phyloP scores from a whole-genome alignment of 495 filamentous ascomycete genomes.

The Bathelium albidoporum region DNA sequence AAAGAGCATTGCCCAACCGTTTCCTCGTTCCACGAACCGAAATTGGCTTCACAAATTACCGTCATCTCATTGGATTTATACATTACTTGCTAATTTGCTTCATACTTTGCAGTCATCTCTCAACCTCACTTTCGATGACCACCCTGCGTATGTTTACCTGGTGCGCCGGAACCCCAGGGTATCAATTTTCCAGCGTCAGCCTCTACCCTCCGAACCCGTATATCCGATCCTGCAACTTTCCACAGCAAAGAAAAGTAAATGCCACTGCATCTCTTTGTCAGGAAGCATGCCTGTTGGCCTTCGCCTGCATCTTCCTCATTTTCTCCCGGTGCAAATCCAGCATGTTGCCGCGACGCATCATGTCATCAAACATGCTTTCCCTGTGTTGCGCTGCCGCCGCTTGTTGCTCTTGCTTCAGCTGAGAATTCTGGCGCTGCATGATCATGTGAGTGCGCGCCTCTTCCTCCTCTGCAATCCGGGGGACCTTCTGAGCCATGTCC shows the following conservation, averaged over 20 bases:
- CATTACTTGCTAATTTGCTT: not conserved
- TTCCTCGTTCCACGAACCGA: not conserved
- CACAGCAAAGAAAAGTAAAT: too few species aligned
- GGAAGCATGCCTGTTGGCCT: conserved; percentile 42
- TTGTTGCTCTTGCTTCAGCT: conserved; percentile 40
- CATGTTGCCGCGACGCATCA: conserved; percentile 69
- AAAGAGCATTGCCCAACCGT: not conserved
- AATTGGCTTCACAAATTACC: not conserved
- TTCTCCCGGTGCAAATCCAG: conserved; percentile 70
- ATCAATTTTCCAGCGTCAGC: too few species aligned
- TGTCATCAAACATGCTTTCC: conserved; percentile 53
- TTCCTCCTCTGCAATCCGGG: conserved; percentile 28
- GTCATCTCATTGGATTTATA: conserved; percentile 4
- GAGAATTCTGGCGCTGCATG: conserved; percentile 20
- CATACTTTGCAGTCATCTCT: not conserved
- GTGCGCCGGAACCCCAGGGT: not conserved
- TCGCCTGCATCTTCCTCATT: conserved; percentile 71
- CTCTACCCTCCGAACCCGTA: not conserved
- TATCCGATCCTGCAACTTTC: not conserved
- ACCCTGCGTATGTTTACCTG: not conserved
- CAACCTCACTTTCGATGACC: not conserved
- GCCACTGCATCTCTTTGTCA: not conserved
- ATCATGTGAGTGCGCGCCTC: conserved; percentile 39
- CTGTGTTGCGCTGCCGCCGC: conserved; percentile 28
- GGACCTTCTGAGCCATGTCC: conserved; percentile 42